Percentiles rank a stretch among this genome's conserved stretches.
Conservation (phyloP, 306 rosid genomes). For the Dryas alaskensis region DNA sequence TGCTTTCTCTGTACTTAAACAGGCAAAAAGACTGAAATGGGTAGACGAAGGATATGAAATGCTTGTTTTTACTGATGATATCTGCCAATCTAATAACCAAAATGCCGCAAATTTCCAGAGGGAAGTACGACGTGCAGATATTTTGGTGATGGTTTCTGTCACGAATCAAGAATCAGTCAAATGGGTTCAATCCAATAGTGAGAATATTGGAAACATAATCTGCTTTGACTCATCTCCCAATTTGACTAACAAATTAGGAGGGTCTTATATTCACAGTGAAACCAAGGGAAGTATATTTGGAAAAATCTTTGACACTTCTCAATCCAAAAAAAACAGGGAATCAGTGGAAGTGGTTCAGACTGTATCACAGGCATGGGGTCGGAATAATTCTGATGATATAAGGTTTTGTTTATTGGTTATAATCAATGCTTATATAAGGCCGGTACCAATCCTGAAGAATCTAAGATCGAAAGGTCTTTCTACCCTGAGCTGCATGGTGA, state of each 20-base stretch:
- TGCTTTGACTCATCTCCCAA: constrained; percentile 66
- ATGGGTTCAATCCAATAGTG: constrained; percentile 44
- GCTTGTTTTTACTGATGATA: constrained; percentile 57
- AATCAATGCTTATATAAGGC: constrained; percentile 75
- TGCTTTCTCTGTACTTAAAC: constrained; percentile 14
- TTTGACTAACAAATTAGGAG: constrained; percentile 62
- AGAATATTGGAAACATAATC: constrained; percentile 43
- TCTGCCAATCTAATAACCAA: constrained; percentile 31
- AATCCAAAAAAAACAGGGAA: constrained; percentile 35
- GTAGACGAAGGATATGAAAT: constrained; percentile 70
- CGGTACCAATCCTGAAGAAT: constrained; percentile 72
- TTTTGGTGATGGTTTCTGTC: constrained; percentile 65
- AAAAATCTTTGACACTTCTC: constrained; percentile 35
- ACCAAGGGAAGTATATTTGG: constrained; percentile 39
- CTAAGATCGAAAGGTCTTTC: constrained; percentile 83
- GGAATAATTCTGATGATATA: constrained; percentile 72
- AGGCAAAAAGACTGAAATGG: constrained; percentile 85
- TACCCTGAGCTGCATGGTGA: constrained; percentile 71
- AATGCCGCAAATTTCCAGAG: constrained; percentile 20
- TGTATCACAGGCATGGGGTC: constrained; percentile 75
- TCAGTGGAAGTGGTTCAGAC: constrained; percentile 56
- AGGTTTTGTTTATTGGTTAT: constrained; percentile 74
- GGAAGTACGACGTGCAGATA: constrained; percentile 43
- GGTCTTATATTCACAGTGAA: constrained; percentile 43
- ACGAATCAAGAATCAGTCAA: constrained; percentile 44